phyloP scores from a whole-genome alignment of 306 rosid genomes.

The Oemleria cerasiformis region DNA sequence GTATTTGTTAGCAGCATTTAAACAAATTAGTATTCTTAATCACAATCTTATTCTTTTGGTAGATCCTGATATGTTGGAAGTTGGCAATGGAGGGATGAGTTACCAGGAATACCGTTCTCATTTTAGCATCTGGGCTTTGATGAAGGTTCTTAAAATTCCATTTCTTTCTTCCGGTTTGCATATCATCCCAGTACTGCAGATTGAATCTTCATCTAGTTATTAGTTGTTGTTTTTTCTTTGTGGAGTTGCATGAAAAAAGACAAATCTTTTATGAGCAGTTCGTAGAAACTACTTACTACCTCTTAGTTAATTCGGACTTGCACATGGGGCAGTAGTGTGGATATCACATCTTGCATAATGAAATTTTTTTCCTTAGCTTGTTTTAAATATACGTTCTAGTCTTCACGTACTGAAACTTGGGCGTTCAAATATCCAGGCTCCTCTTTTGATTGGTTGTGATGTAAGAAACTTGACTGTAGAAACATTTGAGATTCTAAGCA shows the following conservation, averaged over 20 bases:
- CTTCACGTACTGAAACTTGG: slow-evolving; percentile 27
- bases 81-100: slow-evolving; percentile 98
- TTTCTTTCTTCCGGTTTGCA: slow-evolving; percentile 14
- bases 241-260: background rate
- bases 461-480: slow-evolving; percentile 75
- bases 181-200: background rate
- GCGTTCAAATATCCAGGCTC: slow-evolving; percentile 64
- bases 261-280: background rate
- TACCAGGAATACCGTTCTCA: slow-evolving; percentile 85
- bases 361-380: background rate
- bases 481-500: slow-evolving; percentile 63
- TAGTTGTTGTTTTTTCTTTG: background rate
- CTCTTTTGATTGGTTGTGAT: slow-evolving; percentile 84
- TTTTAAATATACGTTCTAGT: background rate
- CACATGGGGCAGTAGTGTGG: background rate
- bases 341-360: background rate
- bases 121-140: slow-evolving; percentile 97
- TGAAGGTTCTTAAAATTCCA: slow-evolving; percentile 53
- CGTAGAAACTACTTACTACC: no score
- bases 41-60: slow-evolving; percentile 25
- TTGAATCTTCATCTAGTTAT: background rate
- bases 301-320: slow-evolving; percentile 17
- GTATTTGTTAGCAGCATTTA: slow-evolving; percentile 20
- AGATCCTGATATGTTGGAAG: slow-evolving; percentile 99
- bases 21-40: slow-evolving; percentile 20